Evolutionary conservation across 1,284 basidiomycete species (phyloP), one percentile per base, ranked within the genome.

Genomic region (Cutaneotrichosporon cavernicola): DNA sequence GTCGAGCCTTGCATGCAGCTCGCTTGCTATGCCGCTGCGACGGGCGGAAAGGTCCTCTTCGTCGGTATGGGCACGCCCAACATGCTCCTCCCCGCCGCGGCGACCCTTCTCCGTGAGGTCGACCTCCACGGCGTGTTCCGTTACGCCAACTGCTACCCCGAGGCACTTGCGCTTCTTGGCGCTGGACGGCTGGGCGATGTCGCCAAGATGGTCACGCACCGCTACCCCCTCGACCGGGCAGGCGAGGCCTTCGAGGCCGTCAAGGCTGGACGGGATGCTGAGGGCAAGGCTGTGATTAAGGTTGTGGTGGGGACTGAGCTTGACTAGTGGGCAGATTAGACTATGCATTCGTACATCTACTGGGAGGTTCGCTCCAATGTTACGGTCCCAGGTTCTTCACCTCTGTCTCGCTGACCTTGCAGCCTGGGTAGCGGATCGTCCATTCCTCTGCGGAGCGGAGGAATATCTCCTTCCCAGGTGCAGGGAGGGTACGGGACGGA

Each of bases 51-150:
- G 77, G 90, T 96, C 62, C 89, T 93, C 83, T 90, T 93, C 73
- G 88, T 98, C 71, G 95, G 95, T 36, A 98, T 98, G 95, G 95
- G 95, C 69, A 88, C 90, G 22, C 86, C 88, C 67, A 90, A 89
- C 73, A 86, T 90, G 64, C 84, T 85, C 66, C 84, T 96, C 58
- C 94, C 95, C n/a, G 84, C 93, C 62, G 89, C 89, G 34, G 85
- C 86, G 22, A 91, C 92, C 16, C 88, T 92, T 14, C 81, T 89
- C 56, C 88, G 95, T 60, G 95, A 98, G 81, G 92, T 98, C 66
- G 94, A 97, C 80, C 87, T 98, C 70, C 85, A 89, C 71, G 95
- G 95, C 60, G 91, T 91, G 55, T 97, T 97, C 87, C 77, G 84
- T 36, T 85, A 84, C 76, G 75, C 76, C 64, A 89, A 93, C 83